Conservation (phyloP, 805 yeast species). For the Candida adriatica region DNA sequence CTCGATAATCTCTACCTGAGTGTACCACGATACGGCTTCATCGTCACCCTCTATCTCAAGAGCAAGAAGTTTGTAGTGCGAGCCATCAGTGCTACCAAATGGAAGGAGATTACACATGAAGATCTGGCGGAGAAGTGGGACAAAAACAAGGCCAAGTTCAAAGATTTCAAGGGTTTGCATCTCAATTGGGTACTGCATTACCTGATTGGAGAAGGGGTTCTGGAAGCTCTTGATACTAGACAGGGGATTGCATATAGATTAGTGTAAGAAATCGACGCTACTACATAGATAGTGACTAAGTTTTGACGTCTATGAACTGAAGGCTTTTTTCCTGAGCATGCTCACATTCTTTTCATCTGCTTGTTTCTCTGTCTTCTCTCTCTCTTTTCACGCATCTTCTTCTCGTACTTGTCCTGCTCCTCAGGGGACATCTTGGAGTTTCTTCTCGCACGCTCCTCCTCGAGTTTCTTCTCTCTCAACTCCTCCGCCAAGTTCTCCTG, state of each 20-base stretch:
- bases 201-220: conserved; percentile 43
- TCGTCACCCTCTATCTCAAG: conserved; percentile 35
- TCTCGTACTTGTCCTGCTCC: conserved; percentile 72
- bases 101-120: conserved; percentile 37
- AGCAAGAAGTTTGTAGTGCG: conserved; percentile 40
- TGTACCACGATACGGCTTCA: conserved; percentile 45
- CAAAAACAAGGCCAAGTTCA: conserved; percentile 34
- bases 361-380: conserved; percentile 66
- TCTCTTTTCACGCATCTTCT: conserved; percentile 74
- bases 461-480: conserved; percentile 62
- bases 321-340: too few relatives aligned
- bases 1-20: conserved; percentile 34
- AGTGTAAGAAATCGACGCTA: conserved; percentile 1
- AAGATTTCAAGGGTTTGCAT: conserved; percentile 45
- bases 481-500: conserved; percentile 64
- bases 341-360: conserved; percentile 19
- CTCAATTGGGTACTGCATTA: conserved; percentile 44
- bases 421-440: conserved; percentile 55
- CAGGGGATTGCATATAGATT: conserved; percentile 29
- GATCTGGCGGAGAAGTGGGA: conserved; percentile 40
- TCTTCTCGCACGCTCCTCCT: conserved; percentile 61
- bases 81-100: conserved; percentile 29
- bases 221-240: conserved; percentile 47
- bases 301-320: not conserved
- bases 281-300: not conserved